A percentile compares a stretch with the other conserved stretches of the same genome.
These are phyloP conservation scores for Chrysanthemum lavandulifolium DNA, from an alignment of 129 eudicot genomes.

Conservation along the genomic window DNA sequence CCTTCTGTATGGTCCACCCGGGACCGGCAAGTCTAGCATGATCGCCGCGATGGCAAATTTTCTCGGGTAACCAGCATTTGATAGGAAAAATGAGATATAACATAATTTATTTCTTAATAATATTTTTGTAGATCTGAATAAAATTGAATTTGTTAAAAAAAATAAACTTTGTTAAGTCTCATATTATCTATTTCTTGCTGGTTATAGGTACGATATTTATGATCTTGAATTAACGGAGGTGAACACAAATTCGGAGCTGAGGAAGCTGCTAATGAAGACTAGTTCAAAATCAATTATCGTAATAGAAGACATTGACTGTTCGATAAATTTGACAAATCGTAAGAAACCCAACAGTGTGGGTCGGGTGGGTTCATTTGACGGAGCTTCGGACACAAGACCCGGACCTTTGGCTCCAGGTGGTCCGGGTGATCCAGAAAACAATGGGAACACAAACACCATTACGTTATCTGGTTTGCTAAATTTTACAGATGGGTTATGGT, in stretches of 20 bases:
- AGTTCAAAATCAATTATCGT: conserved; percentile 92
- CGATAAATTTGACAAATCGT: conserved; percentile 63
- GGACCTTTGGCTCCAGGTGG: conserved; percentile 16
- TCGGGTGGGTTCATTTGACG: conserved; percentile 19
- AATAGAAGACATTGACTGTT: conserved; percentile 92
- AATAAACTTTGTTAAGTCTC: background rate
- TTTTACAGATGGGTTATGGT: conserved; percentile 95
- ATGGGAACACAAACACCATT: conserved; percentile 46
- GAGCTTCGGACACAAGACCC: conserved; percentile 19
- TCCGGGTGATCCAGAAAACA: conserved; percentile 42
- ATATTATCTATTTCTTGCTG: background rate
- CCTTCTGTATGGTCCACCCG: conserved; percentile 84
- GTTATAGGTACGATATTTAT: conserved; percentile 61
- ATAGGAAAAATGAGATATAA: background rate
- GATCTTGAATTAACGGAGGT: conserved; percentile 92
- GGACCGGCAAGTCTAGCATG: conserved; percentile 97
- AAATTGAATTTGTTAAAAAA: no score
- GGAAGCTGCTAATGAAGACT: conserved; percentile 86
- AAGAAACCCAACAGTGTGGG: conserved; percentile 31
- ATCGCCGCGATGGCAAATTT: conserved; percentile 97
- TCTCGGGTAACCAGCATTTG: conserved; percentile 29
- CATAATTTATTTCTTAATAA: no score
- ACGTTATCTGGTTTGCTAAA: conserved; percentile 84
- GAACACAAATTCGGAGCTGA: conserved; percentile 70
- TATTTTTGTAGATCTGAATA: no score